phyloP scores from a whole-genome alignment of 257 asterid species.

The Nicotiana noctiflora region DNA sequence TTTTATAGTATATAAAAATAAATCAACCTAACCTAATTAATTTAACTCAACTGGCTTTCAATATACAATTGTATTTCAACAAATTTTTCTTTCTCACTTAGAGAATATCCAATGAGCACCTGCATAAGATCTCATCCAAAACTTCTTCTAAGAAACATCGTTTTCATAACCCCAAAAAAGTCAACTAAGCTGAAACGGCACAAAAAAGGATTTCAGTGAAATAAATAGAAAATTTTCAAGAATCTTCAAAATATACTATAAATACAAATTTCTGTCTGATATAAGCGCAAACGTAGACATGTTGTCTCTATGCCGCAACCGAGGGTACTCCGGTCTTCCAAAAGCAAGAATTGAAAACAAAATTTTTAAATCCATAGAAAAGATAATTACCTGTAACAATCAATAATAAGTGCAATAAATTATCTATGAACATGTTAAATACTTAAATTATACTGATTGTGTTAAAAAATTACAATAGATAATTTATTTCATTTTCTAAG shows the following conservation, averaged over 20 bases:
- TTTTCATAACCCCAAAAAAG: background rate
- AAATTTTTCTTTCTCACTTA: background rate
- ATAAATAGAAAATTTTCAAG: background rate
- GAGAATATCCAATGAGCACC: background rate
- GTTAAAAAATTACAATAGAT: too few species aligned
- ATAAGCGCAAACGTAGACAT: background rate
- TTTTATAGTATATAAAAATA: background rate
- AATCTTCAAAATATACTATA: background rate
- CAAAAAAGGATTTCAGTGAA: background rate
- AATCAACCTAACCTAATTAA: background rate
- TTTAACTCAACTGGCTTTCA: background rate
- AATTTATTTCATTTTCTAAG: too few species aligned
- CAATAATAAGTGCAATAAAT: too few species aligned
- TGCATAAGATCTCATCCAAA: background rate
- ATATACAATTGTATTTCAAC: background rate
- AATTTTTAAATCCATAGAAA: too few species aligned
- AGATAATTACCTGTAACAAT: too few species aligned
- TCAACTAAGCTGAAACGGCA: background rate
- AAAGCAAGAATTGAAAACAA: background rate
- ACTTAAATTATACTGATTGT: too few species aligned
- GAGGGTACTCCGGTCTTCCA: background rate
- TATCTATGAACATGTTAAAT: too few species aligned
- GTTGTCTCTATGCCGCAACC: background rate
- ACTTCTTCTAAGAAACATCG: background rate
- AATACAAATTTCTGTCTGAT: background rate